Conservation (phyloP, 108 stramenopile species). For the Cyclotella sp. region DNA sequence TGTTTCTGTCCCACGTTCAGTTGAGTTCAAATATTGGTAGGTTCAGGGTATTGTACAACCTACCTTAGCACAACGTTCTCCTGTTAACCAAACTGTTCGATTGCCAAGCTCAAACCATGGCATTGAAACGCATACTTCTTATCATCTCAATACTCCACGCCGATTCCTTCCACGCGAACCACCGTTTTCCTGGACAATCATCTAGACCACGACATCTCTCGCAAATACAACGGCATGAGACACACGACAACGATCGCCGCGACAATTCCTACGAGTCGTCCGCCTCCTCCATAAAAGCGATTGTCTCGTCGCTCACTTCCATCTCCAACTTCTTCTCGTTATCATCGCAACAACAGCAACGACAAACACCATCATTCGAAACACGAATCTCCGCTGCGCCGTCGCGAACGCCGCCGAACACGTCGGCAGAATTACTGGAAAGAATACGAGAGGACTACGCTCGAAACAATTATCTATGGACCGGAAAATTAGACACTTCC, state of each 20-base stretch:
- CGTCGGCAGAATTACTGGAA: conserved; percentile 57
- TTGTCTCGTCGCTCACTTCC: conserved; percentile 40
- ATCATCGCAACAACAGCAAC: background rate
- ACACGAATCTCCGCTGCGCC: background rate
- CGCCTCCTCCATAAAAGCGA: conserved; percentile 30
- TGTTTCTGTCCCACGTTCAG: too few species aligned
- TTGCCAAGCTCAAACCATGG: too few species aligned
- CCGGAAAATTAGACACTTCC: conserved; percentile 72
- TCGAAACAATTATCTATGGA: conserved; percentile 83
- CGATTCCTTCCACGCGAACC: too few species aligned
- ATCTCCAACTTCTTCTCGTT: conserved; percentile 34
- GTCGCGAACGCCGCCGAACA: conserved; percentile 41
- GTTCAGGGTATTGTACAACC: too few species aligned
- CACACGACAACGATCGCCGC: background rate
- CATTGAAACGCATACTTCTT: too few species aligned
- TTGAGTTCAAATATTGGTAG: too few species aligned
- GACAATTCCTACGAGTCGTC: conserved; percentile 41
- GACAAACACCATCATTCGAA: background rate
- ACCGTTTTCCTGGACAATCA: too few species aligned
- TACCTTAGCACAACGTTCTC: too few species aligned
- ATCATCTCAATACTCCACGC: too few species aligned
- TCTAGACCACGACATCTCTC: too few species aligned
- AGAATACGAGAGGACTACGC: conserved; percentile 72
- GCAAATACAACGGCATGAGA: background rate
- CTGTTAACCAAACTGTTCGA: too few species aligned